These are phyloP conservation scores for Tylopilus balloui DNA, from an alignment of 768 basidiomycete genomes.

Conservation along the genomic window DNA sequence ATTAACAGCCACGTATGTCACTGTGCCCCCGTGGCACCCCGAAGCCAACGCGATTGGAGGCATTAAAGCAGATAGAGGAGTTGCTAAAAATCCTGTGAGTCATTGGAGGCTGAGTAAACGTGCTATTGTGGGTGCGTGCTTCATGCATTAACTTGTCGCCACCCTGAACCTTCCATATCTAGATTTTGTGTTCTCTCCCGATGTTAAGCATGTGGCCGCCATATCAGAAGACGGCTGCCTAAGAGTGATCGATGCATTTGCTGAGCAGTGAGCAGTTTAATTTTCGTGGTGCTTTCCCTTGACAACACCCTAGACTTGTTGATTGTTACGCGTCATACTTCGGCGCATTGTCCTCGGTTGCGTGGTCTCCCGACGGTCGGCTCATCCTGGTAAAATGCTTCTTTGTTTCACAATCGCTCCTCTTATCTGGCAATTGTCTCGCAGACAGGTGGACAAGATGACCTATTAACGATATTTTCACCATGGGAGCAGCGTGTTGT, in stretches of 20 bases:
- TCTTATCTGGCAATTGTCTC: conserved; percentile 4
- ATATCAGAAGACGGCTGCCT: conserved; percentile 92
- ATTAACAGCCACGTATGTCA: conserved; percentile 67
- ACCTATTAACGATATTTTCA: conserved; percentile 90
- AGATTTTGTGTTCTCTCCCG: conserved; percentile 94
- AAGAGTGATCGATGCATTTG: conserved; percentile 82
- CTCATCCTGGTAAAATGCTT: conserved; percentile 66
- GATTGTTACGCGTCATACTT: conserved; percentile 96
- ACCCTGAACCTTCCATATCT: conserved; percentile 1
- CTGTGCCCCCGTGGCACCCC: conserved; percentile 85
- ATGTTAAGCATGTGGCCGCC: conserved; percentile 84
- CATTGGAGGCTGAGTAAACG: conserved; percentile 81
- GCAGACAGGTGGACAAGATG: conserved; percentile 95
- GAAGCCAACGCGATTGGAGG: conserved; percentile 34
- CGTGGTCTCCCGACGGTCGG: conserved; percentile 94
- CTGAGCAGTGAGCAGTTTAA: conserved; percentile 62
- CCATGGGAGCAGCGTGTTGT: conserved; percentile 93
- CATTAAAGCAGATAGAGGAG: conserved; percentile 56
- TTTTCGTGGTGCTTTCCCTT: not conserved
- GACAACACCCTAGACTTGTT: conserved; percentile 55
- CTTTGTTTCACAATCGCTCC: not conserved
- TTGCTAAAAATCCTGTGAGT: conserved; percentile 81
- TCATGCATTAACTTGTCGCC: not conserved
- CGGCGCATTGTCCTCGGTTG: conserved; percentile 81
- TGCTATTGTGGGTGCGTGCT: conserved; percentile 60